A percentile compares a stretch with the other conserved stretches of the same genome.
phyloP scores from a whole-genome alignment of 129 eudicot genomes.

The Ambrosia trifida region DNA sequence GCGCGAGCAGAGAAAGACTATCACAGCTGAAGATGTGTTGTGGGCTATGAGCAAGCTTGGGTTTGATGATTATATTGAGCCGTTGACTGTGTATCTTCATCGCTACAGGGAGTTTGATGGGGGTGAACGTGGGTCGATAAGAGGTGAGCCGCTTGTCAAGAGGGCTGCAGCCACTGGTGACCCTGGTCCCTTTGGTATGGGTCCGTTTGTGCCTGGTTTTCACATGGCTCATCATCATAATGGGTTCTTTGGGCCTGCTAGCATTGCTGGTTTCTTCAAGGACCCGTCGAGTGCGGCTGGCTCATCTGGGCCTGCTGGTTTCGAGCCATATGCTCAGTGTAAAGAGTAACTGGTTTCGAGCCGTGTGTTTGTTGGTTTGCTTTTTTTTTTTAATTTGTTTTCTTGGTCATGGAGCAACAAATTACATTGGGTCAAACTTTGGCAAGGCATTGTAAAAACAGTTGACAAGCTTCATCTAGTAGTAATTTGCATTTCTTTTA shows the following conservation, averaged over 20 bases:
- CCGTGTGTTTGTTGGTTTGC: conserved; percentile 27
- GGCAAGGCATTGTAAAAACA: conserved; percentile 22
- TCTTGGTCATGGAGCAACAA: conserved; percentile 20
- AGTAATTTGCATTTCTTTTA: conserved; percentile 10
- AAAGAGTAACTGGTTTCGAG: conserved; percentile 41
- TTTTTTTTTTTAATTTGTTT: neutral
- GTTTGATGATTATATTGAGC: conserved; percentile 93
- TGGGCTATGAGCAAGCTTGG: conserved; percentile 99
- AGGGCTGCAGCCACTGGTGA: conserved; percentile 46
- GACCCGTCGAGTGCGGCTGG: conserved; percentile 42
- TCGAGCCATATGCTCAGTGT: conserved; percentile 14
- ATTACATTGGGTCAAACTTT: conserved; percentile 27
- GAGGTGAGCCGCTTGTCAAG: conserved; percentile 60
- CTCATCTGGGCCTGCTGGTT: conserved; percentile 41
- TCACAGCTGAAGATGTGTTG: conserved; percentile 94
- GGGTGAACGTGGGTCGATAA: conserved; percentile 65
- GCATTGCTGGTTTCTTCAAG: conserved; percentile 50
- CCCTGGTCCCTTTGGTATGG: conserved; percentile 35
- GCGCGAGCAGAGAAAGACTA: conserved; percentile 94
- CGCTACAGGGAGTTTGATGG: conserved; percentile 80
- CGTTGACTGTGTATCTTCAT: conserved; percentile 74
- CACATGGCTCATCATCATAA: conserved; percentile 46
- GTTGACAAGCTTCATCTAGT: conserved; percentile 24
- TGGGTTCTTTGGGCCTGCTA: conserved; percentile 40
- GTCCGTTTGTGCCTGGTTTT: conserved; percentile 38